Evolutionary conservation across 257 asterid species (phyloP), one percentile per base, ranked within the genome.

Genomic region (Hygrophila difformis): DNA sequence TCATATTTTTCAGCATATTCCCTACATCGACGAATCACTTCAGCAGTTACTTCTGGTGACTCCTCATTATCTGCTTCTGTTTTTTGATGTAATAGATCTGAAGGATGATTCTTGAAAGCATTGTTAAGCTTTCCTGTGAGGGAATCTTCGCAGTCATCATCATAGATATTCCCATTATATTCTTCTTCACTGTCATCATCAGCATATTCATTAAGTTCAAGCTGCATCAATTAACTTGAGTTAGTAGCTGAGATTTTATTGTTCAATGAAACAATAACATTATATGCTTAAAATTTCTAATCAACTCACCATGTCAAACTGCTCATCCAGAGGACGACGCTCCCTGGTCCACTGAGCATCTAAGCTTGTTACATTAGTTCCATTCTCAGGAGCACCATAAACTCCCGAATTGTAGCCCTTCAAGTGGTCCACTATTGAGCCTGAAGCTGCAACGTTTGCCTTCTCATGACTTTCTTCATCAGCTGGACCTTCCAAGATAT

Each of bases 301-400:
- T 13, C 37, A 60, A 60, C 77, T 56, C 50, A 81, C 97, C 87
- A 77, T 2, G 53, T 82, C 98, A 75, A 89, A 89, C 56, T 82
- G 93, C 44, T 85, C 94, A 66, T 85, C 98, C 14, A 89, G 72
- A 49, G 70, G 75, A 11, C 98, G 85, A 28, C 73, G 91, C 46
- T 17, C 61, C 62, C 98, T 77, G 24, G 61, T 65, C 40, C 65
- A 67, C 74, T 70, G 77, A 37, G 34, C 39, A 43, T 28, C 67
- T 5, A 50, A 26, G 8, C 15, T 47, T 1, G 55, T 29, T 19
- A 44, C 46, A 14, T 1, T 6, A 28, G 49, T 57, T 44, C 23
- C 45, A 18, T 57, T 49, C 18, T 42, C 46, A 0, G 36, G 52
- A 33, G 36, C 55, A 60, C 41, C 62, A 53, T 55, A 40, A 40